Base-by-base conservation (phyloP, 257 asterid species). In the Solanum paucissectum region DNA sequence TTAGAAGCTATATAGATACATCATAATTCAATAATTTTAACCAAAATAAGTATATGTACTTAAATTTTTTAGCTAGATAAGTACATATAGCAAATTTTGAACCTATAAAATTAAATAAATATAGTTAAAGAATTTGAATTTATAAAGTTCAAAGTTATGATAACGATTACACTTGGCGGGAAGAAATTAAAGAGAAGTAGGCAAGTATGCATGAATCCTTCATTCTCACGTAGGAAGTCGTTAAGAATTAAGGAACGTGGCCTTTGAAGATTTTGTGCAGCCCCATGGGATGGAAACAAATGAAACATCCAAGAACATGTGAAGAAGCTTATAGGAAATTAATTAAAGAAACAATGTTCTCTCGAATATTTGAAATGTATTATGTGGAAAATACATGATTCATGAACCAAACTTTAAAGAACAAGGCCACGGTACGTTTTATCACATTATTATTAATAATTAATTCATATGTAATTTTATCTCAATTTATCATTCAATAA, bases 241-340 rank as follows among this genome's bases (percentile, higher is more conserved):
- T 27, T 2, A 29, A 25, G 86, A 36, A 40, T 81, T 46, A 13
- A 46, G 8, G 12, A 42, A 73, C 12, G 64, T 71, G 36, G 58
- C 14, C 9, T 60, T 49, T 83, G 83, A 72, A 77, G 55, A 42
- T 64, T 62, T 83, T 64, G 25, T 87, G 90, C 92, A 90, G 92
- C 86, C 92, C 88, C 88, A 79, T 89, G 92, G 58, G 44, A 87
- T 71, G 88, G 88, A 89, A 87, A 66, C 11, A 85, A 79, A 85
- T 90, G 96, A 94, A 95, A 36, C 92, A 86, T 88, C 95, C 95
- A 11, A 89, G 96, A 94, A 94, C 91, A 88, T 85, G 38, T 20
- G 62, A 91, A 88, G 93, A 88, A 93, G 89, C 76, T 58, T 40
- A 8, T 6, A 81, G 66, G 92, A 88, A 93, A 92, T 72, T n/a